Evolutionary conservation across 2,329 filamentous ascomycete genomes (phyloP).

Genomic region (Beauveria scarabaeidicola): DNA sequence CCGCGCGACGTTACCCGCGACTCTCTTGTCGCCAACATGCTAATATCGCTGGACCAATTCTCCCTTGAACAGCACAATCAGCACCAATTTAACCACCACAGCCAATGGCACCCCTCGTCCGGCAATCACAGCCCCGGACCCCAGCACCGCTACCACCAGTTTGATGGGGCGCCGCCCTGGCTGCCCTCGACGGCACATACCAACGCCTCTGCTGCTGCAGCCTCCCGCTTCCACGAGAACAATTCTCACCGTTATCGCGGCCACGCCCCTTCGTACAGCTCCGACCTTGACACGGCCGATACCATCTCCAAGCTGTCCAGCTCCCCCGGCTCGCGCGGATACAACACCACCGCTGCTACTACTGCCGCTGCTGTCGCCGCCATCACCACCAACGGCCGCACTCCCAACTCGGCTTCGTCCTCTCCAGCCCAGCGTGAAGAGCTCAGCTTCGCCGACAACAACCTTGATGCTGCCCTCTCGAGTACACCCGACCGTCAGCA

Average conservation of each 20-base stretch:
- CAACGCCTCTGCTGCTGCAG: not conserved
- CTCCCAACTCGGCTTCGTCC: not conserved
- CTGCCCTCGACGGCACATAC: not conserved
- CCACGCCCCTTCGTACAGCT: conserved; percentile 48
- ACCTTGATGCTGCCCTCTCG: not conserved
- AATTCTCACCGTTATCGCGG: conserved; percentile 2
- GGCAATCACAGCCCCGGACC: conserved; percentile 13
- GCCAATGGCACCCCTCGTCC: not conserved
- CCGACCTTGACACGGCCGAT: conserved; percentile 48
- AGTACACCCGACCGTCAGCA: not conserved
- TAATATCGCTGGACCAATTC: conserved; percentile 83
- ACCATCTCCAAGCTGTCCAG: conserved; percentile 46
- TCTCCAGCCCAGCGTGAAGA: not conserved
- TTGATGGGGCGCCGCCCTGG: conserved; percentile 6
- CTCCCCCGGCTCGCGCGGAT: conserved; percentile 42
- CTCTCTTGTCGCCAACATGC: conserved; percentile 92
- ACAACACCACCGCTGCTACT: conserved; percentile 38
- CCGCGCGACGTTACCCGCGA: conserved; percentile 71
- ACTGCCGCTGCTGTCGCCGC: conserved; percentile 57
- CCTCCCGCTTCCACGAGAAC: not conserved
- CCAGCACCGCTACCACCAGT: conserved; percentile 16
- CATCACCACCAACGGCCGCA: conserved; percentile 58
- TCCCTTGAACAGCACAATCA: conserved; percentile 39
- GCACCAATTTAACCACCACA: conserved; percentile 19
- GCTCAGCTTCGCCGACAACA: not conserved